Conservation (phyloP, 2,329 filamentous ascomycete genomes). For the Exserohilum turcica region DNA sequence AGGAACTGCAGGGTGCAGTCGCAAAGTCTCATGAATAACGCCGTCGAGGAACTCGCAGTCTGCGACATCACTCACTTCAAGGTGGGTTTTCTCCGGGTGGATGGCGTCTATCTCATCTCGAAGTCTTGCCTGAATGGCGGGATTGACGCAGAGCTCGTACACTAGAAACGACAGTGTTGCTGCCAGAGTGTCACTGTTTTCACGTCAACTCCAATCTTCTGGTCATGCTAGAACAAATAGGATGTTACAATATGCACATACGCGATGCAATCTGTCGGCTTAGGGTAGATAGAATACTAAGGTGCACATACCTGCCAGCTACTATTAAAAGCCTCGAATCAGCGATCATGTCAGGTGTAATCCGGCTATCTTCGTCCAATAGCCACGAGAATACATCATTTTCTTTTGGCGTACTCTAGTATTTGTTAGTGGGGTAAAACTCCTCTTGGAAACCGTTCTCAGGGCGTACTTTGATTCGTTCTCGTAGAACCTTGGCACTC, state of each 20-base stretch:
- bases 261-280: no score
- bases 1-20: constrained; percentile 40
- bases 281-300: no score
- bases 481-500: constrained; percentile 29
- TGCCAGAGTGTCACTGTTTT: constrained; percentile 35
- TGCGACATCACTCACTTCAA: constrained; percentile 34
- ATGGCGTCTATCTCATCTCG: constrained; percentile 27
- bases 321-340: constrained; percentile 37
- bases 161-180: constrained; percentile 36
- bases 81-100: constrained; percentile 23
- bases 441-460: background rate
- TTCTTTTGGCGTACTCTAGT: constrained; percentile 31
- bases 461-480: constrained; percentile 31
- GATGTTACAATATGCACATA: background rate
- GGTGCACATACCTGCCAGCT: constrained; percentile 35
- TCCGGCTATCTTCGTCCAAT: constrained; percentile 26
- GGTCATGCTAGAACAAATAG: background rate
- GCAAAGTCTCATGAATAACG: constrained; percentile 39
- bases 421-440: background rate
- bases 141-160: constrained; percentile 39
- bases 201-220: background rate
- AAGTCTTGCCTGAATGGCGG: constrained; percentile 26
- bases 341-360: constrained; percentile 31
- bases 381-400: constrained; percentile 37
- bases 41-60: constrained; percentile 38